Percentiles rank a stretch among this genome's conserved stretches.
Evolutionary conservation across 257 asterid genomes (phyloP).

Genomic region (Nicotiana noctiflora): DNA sequence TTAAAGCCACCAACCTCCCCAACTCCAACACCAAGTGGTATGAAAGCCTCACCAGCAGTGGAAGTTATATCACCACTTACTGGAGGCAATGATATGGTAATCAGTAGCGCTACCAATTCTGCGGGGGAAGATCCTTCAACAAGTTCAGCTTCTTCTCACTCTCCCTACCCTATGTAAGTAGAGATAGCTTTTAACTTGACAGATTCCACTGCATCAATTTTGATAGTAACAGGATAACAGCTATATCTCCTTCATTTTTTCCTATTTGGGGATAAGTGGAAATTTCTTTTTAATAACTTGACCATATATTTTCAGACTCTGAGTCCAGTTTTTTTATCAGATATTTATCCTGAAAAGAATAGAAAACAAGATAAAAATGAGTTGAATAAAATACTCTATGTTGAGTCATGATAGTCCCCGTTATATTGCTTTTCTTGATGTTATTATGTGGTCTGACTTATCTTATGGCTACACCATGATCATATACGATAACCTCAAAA

Average conservation of each 20-base stretch:
- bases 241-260: background rate
- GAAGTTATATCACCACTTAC: slow-evolving; percentile 22
- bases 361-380: background rate
- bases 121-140: slow-evolving; percentile 2
- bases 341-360: background rate
- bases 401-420: background rate
- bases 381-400: background rate
- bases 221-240: background rate
- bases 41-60: slow-evolving; percentile 19
- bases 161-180: slow-evolving; percentile 45
- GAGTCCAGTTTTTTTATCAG: background rate
- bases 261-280: background rate
- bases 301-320: background rate
- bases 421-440: background rate
- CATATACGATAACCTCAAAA: slow-evolving; percentile 53
- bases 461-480: background rate
- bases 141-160: slow-evolving; percentile 12
- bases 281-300: background rate
- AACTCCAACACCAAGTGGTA: slow-evolving; percentile 47
- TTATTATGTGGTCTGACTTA: background rate
- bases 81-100: slow-evolving; percentile 25
- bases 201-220: background rate
- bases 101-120: slow-evolving; percentile 13
- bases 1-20: slow-evolving; percentile 70
- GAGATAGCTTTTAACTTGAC: background rate